These are phyloP conservation scores for Phytophthora cryptogea DNA, from an alignment of 352 stramenopile genomes.

Conservation along the genomic window DNA sequence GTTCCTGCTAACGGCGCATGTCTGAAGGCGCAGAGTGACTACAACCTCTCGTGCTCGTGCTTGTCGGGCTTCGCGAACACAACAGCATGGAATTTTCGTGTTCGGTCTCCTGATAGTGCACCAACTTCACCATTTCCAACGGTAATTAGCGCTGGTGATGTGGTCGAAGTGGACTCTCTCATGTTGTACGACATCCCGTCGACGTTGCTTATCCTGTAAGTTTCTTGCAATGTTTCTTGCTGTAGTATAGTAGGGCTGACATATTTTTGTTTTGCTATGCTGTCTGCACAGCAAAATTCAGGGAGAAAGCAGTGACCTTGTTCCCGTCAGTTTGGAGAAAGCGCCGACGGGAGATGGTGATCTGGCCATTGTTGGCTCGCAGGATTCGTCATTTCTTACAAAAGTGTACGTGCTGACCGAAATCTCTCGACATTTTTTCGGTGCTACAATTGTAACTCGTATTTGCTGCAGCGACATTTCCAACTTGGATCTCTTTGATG, in stretches of 20 bases:
- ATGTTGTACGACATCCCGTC: conserved; percentile 35
- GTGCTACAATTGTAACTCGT: neutral
- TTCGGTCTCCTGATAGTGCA: conserved; percentile 23
- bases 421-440: neutral
- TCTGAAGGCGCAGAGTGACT: conserved; percentile 30
- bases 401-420: conserved; percentile 28
- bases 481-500: conserved; percentile 39
- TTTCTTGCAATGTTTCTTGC: neutral
- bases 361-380: conserved; percentile 30
- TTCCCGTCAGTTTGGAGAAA: conserved; percentile 32
- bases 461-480: conserved; percentile 33
- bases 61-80: conserved; percentile 36
- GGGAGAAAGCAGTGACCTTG: conserved; percentile 15
- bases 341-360: conserved; percentile 21
- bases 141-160: conserved; percentile 7
- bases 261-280: neutral
- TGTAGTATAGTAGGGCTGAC: neutral
- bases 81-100: conserved; percentile 39
- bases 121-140: conserved; percentile 18
- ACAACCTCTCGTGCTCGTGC: conserved; percentile 55
- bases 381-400: conserved; percentile 21
- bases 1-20: conserved; percentile 39
- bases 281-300: conserved; percentile 31
- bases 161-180: conserved; percentile 32
- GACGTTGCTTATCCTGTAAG: conserved; percentile 31